phyloP scores from a whole-genome alignment of 2,329 filamentous ascomycete species.

The Helotiales sp. region DNA sequence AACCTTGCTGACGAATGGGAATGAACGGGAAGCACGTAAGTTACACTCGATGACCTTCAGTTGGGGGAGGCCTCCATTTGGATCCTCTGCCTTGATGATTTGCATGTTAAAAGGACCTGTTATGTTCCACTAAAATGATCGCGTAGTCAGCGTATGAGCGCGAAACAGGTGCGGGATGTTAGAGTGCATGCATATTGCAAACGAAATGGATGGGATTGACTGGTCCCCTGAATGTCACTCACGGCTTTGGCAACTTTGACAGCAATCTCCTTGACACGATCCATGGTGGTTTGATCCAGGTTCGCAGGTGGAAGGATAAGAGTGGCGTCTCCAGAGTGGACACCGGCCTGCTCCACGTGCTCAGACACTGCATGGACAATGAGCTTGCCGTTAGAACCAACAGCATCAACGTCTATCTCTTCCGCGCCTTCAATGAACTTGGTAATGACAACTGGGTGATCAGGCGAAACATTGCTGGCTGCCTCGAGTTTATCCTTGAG shows the following conservation, averaged over 20 bases:
- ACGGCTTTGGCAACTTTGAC: slow-evolving; percentile 91
- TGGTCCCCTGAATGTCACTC: too few species aligned
- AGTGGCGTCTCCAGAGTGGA: slow-evolving; percentile 97
- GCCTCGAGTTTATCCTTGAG: slow-evolving; percentile 94
- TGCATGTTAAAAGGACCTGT: slow-evolving; percentile 99
- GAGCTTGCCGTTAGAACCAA: slow-evolving; percentile 83
- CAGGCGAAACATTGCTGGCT: slow-evolving; percentile 87
- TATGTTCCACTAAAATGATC: slow-evolving; percentile 90
- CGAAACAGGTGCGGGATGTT: too few species aligned
- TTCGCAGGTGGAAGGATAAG: slow-evolving; percentile 86
- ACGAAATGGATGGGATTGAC: too few species aligned
- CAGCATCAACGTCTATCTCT: slow-evolving; percentile 96
- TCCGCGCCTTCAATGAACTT: slow-evolving; percentile 97
- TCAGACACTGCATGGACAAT: slow-evolving; percentile 92
- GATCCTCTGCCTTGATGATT: slow-evolving; percentile 89
- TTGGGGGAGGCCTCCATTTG: slow-evolving; percentile 73
- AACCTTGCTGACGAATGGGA: slow-evolving; percentile 98
- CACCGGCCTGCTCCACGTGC: slow-evolving; percentile 95
- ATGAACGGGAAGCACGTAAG: slow-evolving; percentile 93
- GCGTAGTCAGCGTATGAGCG: neutral
- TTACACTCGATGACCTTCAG: slow-evolving; percentile 99
- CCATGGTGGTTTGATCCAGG: slow-evolving; percentile 78
- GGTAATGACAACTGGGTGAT: slow-evolving; percentile 97
- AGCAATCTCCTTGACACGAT: slow-evolving; percentile 92
- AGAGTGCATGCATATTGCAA: too few species aligned